Evolutionary conservation across 345 rosid species (phyloP).

Genomic region (Laguncularia racemosa): DNA sequence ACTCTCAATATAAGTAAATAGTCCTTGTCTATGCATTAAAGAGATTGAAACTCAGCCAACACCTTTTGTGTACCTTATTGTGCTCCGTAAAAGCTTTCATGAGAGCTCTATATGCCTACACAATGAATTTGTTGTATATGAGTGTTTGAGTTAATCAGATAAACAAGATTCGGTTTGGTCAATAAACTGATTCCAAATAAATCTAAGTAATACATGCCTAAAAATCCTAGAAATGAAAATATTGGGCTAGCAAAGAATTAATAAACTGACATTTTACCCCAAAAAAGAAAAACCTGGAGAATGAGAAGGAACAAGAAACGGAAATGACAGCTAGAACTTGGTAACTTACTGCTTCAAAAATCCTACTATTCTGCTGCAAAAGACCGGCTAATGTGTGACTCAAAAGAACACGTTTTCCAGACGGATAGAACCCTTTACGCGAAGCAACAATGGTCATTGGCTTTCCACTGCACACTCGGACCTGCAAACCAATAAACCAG

Average conservation of each 20-base stretch:
- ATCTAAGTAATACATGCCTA: background rate
- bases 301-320: background rate
- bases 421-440: conserved; percentile 67
- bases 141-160: too few species aligned
- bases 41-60: background rate
- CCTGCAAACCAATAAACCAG: conserved; percentile 30
- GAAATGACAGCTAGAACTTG: background rate
- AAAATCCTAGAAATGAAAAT: background rate
- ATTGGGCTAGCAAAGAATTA: background rate
- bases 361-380: conserved; percentile 75
- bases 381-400: conserved; percentile 73
- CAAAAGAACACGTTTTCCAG: conserved; percentile 62
- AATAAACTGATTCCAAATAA: too few species aligned
- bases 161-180: too few species aligned
- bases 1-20: background rate
- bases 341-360: conserved; percentile 66
- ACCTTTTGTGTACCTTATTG: conserved; percentile 50
- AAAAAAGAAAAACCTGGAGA: background rate
- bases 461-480: conserved; percentile 82
- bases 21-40: background rate
- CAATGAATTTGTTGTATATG: conserved; percentile 2
- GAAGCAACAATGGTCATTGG: conserved; percentile 65
- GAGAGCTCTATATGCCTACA: conserved; percentile 87
- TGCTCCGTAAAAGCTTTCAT: conserved; percentile 89
- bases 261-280: background rate